phyloP scores from a whole-genome alignment of 192 early-diverging fungal species.

The Entomortierella beljakovae region DNA sequence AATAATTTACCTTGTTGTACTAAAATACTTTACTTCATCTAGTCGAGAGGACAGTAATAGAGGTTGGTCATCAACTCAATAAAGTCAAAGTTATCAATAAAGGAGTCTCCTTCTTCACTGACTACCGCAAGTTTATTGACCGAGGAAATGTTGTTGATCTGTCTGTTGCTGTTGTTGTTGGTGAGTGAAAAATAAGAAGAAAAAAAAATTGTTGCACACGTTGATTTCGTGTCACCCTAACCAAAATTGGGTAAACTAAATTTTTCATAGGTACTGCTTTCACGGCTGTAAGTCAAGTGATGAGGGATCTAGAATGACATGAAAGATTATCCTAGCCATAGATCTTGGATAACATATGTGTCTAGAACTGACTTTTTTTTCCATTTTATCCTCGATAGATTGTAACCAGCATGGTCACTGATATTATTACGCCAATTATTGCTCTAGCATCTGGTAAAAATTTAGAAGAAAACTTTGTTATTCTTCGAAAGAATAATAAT shows the following conservation, averaged over 20 bases:
- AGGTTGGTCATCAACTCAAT: constrained; percentile 22
- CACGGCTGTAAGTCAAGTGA: constrained; percentile 50
- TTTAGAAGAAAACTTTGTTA: constrained; percentile 52
- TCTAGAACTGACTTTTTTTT: too few species aligned
- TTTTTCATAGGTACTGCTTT: too few species aligned
- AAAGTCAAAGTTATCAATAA: constrained; percentile 54
- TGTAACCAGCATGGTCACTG: constrained; percentile 59
- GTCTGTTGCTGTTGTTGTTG: constrained; percentile 76
- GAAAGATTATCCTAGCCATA: too few species aligned
- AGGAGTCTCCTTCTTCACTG: constrained; percentile 60
- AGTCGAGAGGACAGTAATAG: constrained; percentile 45
- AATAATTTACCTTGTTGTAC: too few species aligned
- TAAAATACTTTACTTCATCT: too few species aligned
- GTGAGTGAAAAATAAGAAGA: too few species aligned
- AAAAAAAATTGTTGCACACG: too few species aligned
- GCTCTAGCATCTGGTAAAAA: constrained; percentile 64
- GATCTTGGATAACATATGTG: too few species aligned
- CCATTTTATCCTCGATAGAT: constrained; percentile 11
- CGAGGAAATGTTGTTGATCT: constrained; percentile 73
- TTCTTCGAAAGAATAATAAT: constrained; percentile 51
- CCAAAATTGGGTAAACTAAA: too few species aligned
- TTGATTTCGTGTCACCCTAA: too few species aligned
- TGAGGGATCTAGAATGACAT: too few species aligned
- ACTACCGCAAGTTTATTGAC: constrained; percentile 68
- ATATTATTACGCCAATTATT: constrained; percentile 69